Conservation (phyloP, 352 stramenopile species). For the Globisporangium orthogonon region DNA sequence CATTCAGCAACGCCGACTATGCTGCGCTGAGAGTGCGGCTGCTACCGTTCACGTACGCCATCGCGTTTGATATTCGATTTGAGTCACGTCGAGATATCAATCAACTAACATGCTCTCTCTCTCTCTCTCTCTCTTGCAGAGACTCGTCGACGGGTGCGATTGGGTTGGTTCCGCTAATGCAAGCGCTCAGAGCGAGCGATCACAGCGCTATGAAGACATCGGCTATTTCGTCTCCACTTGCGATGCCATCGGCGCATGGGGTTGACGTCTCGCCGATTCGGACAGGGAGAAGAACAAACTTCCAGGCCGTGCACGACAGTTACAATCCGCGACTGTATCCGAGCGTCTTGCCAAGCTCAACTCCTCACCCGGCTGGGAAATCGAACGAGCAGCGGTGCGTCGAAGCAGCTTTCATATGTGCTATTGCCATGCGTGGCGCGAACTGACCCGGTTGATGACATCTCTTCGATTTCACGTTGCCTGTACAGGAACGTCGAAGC, state of each 20-base stretch:
- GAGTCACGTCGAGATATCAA: background rate
- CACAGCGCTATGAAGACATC: constrained; percentile 29
- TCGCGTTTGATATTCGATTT: no score
- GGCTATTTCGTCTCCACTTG: constrained; percentile 16
- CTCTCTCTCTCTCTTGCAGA: constrained; percentile 14
- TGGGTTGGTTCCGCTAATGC: constrained; percentile 29
- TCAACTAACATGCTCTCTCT: background rate
- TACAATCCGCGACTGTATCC: constrained; percentile 8
- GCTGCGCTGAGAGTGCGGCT: constrained; percentile 56
- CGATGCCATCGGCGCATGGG: constrained; percentile 7
- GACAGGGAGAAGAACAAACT: constrained; percentile 53
- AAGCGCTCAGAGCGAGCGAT: constrained; percentile 43
- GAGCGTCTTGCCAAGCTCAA: background rate
- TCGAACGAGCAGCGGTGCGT: constrained; percentile 61
- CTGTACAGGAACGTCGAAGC: constrained; percentile 47
- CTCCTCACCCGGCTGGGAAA: constrained; percentile 48
- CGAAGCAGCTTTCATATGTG: background rate
- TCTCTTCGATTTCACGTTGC: background rate
- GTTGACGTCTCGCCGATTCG: constrained; percentile 48
- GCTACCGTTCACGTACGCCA: constrained; percentile 47
- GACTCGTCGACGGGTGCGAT: constrained; percentile 47
- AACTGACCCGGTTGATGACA: no score
- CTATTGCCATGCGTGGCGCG: no score
- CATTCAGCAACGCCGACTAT: constrained; percentile 64
- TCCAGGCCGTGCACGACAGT: constrained; percentile 18